phyloP scores from a whole-genome alignment of 352 stramenopile genomes.

The Blastocystis sp. region DNA sequence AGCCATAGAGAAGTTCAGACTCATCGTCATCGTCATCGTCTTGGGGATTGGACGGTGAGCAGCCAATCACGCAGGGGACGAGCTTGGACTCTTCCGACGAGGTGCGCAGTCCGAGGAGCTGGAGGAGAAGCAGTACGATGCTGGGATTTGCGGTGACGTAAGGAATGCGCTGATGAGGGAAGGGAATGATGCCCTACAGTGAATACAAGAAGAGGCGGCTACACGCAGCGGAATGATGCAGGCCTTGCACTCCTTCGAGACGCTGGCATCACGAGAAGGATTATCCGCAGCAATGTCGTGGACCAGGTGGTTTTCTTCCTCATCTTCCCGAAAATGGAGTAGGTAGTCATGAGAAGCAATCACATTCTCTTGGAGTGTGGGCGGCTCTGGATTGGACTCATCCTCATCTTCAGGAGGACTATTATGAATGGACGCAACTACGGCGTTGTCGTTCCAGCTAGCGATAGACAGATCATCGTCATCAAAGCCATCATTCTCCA shows the following conservation, averaged over 20 bases:
- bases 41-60: background rate
- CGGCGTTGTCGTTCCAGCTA: too few relatives aligned
- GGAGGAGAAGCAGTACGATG: conserved; percentile 21
- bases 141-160: conserved; percentile 15
- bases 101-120: background rate
- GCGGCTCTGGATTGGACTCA: too few relatives aligned
- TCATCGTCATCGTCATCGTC: too few relatives aligned
- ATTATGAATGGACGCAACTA: too few relatives aligned
- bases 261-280: too few relatives aligned
- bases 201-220: background rate
- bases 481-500: too few relatives aligned
- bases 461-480: too few relatives aligned
- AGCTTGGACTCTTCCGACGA: background rate
- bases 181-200: background rate
- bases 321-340: too few relatives aligned
- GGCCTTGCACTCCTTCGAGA: background rate
- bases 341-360: too few relatives aligned
- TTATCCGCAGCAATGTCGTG: background rate
- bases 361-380: too few relatives aligned
- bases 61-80: conserved; percentile 1
- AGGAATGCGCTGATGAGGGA: background rate
- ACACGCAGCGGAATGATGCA: background rate
- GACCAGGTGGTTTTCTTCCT: background rate
- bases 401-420: too few relatives aligned
- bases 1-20: background rate